Conservation (phyloP, 306 rosid genomes). For the Inga oerstediana region DNA sequence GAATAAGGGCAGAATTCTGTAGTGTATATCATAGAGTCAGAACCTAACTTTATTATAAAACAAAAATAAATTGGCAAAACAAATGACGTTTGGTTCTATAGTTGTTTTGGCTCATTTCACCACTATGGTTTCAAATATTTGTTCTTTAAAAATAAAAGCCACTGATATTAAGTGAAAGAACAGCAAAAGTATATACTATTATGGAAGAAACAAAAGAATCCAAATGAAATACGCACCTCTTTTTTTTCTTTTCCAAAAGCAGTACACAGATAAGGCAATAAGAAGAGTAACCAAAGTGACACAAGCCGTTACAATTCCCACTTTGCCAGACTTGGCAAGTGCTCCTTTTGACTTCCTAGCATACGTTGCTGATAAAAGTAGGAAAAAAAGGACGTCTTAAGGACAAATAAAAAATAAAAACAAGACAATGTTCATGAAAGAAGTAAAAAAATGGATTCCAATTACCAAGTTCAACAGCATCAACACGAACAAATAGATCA, state of each 20-base stretch:
- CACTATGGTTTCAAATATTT: too few relatives aligned
- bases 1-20: neutral
- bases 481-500: slow-evolving; percentile 61
- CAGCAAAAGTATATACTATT: neutral
- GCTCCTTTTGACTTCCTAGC: neutral
- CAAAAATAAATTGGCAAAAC: neutral
- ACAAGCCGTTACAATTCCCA: neutral
- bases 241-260: neutral
- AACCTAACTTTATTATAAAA: neutral
- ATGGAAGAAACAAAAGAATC: neutral
- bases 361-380: slow-evolving; percentile 33
- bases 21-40: neutral
- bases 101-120: neutral
- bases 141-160: too few relatives aligned
- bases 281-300: neutral
- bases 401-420: neutral
- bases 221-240: neutral
- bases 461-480: slow-evolving; percentile 44
- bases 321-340: neutral
- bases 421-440: neutral
- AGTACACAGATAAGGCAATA: neutral
- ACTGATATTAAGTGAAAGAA: neutral
- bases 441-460: neutral
- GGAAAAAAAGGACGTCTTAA: neutral
- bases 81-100: too few relatives aligned